phyloP scores from a whole-genome alignment of 2,329 filamentous ascomycete species.

The Nigrospora osmanthi region DNA sequence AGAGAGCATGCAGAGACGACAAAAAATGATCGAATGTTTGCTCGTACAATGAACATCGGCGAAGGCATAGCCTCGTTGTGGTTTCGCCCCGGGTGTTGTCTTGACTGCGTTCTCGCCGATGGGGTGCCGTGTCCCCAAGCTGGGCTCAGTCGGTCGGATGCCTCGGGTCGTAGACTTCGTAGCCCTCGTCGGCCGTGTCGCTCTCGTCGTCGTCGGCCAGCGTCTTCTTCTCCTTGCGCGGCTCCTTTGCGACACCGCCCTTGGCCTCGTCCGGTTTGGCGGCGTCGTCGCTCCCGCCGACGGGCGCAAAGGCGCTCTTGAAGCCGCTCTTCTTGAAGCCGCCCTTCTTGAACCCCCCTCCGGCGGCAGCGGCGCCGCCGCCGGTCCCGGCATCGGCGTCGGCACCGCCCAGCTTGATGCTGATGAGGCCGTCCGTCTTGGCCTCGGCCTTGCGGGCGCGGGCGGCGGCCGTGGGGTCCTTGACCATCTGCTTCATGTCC shows the following conservation, averaged over 20 bases:
- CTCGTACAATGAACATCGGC: no score
- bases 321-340: slow-evolving; percentile 80
- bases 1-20: no score
- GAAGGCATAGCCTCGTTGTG: no score
- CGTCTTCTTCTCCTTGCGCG: slow-evolving; percentile 12
- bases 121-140: background rate
- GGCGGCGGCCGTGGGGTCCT: slow-evolving; percentile 57
- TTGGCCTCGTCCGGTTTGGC: slow-evolving; percentile 31
- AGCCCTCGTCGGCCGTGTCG: slow-evolving; percentile 63
- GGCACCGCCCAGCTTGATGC: slow-evolving; percentile 49
- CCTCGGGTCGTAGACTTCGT: slow-evolving; percentile 58
- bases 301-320: slow-evolving; percentile 64
- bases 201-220: slow-evolving; percentile 38
- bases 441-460: slow-evolving; percentile 64
- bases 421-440: slow-evolving; percentile 61
- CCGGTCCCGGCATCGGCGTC: slow-evolving; percentile 15
- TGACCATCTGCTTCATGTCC: slow-evolving; percentile 79
- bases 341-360: slow-evolving; percentile 55
- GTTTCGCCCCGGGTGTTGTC: no score
- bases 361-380: slow-evolving; percentile 20
- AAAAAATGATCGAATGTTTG: no score
- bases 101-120: no score
- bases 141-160: slow-evolving; percentile 48
- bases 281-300: slow-evolving; percentile 33
- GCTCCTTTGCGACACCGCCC: slow-evolving; percentile 11